phyloP scores from a whole-genome alignment of 1,139 yeast genomes.

The Suhomyces maxii region DNA sequence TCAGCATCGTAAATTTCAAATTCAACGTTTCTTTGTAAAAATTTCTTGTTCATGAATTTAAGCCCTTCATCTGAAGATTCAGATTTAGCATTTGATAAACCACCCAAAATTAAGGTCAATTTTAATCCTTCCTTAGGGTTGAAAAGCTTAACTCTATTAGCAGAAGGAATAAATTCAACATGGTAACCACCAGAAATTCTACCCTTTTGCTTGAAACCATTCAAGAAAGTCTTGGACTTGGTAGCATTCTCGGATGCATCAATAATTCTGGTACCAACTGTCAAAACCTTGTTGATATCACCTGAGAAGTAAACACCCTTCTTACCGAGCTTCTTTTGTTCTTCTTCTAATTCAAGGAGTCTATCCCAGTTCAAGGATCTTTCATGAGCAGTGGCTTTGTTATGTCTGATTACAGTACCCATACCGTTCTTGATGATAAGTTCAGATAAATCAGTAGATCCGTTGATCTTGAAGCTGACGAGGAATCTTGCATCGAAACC shows the following conservation, averaged over 20 bases:
- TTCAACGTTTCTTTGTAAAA: slow-evolving; percentile 72
- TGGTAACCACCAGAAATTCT: slow-evolving; percentile 58
- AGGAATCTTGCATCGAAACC: slow-evolving; percentile 65
- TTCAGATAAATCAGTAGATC: slow-evolving; percentile 59
- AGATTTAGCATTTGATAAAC: slow-evolving; percentile 55
- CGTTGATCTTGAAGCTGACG: slow-evolving; percentile 51
- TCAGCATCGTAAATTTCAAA: slow-evolving; percentile 71
- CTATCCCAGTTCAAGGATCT: slow-evolving; percentile 79
- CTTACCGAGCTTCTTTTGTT: slow-evolving; percentile 52
- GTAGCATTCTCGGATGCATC: slow-evolving; percentile 77
- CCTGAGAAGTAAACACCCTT: slow-evolving; percentile 58
- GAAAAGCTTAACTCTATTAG: slow-evolving; percentile 63
- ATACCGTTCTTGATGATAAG: slow-evolving; percentile 62
- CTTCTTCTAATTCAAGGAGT: slow-evolving; percentile 67
- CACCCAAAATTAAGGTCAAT: slow-evolving; percentile 74
- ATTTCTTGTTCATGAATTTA: slow-evolving; percentile 53
- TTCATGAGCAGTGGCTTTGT: slow-evolving; percentile 66
- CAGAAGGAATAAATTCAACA: slow-evolving; percentile 70
- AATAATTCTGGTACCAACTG: slow-evolving; percentile 59
- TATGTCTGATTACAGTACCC: slow-evolving; percentile 78
- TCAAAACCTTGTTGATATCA: slow-evolving; percentile 50
- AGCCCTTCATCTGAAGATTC: slow-evolving; percentile 56
- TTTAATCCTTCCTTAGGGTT: slow-evolving; percentile 73
- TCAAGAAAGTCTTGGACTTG: slow-evolving; percentile 73
- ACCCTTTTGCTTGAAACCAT: slow-evolving; percentile 67